Evolutionary conservation across 768 basidiomycete genomes (phyloP), one percentile per base, ranked within the genome.

Genomic region (Cubamyces lactineus): DNA sequence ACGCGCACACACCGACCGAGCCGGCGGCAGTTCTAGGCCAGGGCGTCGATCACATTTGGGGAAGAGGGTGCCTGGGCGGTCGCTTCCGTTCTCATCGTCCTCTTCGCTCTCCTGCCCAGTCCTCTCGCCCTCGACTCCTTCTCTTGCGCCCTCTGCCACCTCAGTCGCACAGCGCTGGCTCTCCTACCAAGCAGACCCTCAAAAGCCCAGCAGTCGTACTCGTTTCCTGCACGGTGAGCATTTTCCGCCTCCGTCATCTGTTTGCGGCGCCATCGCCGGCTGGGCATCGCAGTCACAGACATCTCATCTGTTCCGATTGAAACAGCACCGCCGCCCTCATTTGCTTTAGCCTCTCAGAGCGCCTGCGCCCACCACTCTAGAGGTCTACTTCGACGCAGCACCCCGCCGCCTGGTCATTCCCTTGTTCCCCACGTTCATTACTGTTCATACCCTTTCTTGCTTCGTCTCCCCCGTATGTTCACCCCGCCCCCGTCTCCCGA

Each of bases 401-500:
- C 47, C 19, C 51, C 53, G 26, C 40, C 53, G 24, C 43, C 47
- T 34, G 24, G 63, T 53, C 63, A 38, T 42, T 64, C 63, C 23
- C 59, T 64, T 41, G 48, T 38, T 24, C 43, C 50, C 43, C 63
- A 64, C 63, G 54, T 47, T 64, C 63, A 30, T 64, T 64, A 43
- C 49, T 40, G 6, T 43, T 54, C 49, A 47, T 47, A 41, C 51
- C 52, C 59, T 24, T 57, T 24, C 59, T 7, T 53, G 40, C 57
- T 34, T 41, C 50, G 15, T 26, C 17, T 40, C 41, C 57, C 50
- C 38, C 53, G 46, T 42, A 79, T 79, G 78, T 78, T 79, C 67
- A 79, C 78, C 49, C 78, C 78, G 23, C 76, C 78, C 2, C 62
- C 72, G 2, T 70, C 69, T 13, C 70, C 72, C 30, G 64, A 55